Evolutionary conservation across 768 basidiomycete genomes (phyloP).

Genomic region (Auriscalpium microsporum): DNA sequence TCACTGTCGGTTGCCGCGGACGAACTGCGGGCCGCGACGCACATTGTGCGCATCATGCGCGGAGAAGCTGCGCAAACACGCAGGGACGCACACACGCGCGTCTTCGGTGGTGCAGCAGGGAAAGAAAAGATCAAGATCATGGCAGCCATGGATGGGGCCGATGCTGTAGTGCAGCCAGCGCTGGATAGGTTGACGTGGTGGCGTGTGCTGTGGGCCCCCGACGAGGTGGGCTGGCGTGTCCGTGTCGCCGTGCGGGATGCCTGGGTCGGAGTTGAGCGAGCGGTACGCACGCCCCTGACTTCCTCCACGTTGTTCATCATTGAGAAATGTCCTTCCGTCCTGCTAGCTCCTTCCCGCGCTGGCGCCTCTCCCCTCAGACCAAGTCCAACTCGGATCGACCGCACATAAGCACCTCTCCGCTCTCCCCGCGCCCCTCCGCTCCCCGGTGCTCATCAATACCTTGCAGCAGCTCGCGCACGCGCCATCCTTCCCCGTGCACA

Average conservation of each 20-base stretch:
- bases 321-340: background rate
- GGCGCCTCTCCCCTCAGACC: conserved; percentile 4
- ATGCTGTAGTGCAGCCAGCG: conserved; percentile 1
- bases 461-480: conserved; percentile 11
- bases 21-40: conserved; percentile 3
- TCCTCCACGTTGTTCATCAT: background rate
- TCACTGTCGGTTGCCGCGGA: background rate
- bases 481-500: conserved; percentile 7
- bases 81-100: background rate
- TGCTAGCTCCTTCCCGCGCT: conserved; percentile 4
- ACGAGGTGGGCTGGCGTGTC: conserved; percentile 13
- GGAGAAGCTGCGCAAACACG: background rate
- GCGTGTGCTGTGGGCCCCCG: conserved; percentile 8
- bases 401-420: background rate
- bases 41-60: background rate
- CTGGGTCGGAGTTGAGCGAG: conserved; percentile 4
- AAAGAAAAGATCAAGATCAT: background rate
- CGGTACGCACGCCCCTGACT: background rate
- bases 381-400: background rate
- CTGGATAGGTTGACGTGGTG: conserved; percentile 7
- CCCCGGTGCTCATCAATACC: conserved; percentile 15
- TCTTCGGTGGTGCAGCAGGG: background rate
- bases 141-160: conserved; percentile 1
- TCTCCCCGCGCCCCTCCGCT: conserved; percentile 8
- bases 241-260: conserved; percentile 4